Base-by-base conservation (phyloP, 1,284 basidiomycete species). In the Pulchroboletus neoregius region DNA sequence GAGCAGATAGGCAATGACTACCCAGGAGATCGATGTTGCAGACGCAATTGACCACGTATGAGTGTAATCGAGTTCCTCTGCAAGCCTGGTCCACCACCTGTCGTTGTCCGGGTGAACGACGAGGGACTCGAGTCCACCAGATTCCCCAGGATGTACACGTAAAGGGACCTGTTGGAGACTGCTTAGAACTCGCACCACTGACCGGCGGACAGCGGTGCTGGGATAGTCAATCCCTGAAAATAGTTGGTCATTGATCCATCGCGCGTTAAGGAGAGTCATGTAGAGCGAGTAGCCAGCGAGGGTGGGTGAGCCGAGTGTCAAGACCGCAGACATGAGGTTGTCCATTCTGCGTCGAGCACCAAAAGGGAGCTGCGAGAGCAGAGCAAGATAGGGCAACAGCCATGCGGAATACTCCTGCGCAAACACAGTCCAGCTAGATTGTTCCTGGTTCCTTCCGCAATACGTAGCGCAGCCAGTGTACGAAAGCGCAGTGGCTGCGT, bases 351-450 rank as follows among this genome's bases (percentile, higher is more conserved):
- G 47, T 1, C 10, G 44, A 22, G 66, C 59, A 13, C 71, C 71
- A 32, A 71, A 75, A 1, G 73, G 73, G 5, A 75, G 61, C 38
- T 74, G 72, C 0, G 72, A 72, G 12, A 74, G 42, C 1, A 62
- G 53, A 2, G 73, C 69, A 11, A 75, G 66, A 58, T 71, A 74
- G 11, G 73, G 74, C 1, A 75, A 49, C 2, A 75, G 60, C 73
- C 74, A 75, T 0, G 68, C 58, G 9, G 68, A 60, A 52, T 69
- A 71, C 33, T 72, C 62, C 43, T 70, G 67, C 0, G 70, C 67
- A 48, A 75, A 75, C 5, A 51, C 40, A 1, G 50, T 47, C 74
- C 70, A 73, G 6, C 50, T 27, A 50, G 72, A 72, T 7, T 62
- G 36, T 38, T 66, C 64, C 5, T 57, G 51, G 0, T 50, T 60